Percentiles rank a stretch among this genome's conserved stretches.
Conservation (phyloP, 139 green algal species). For the Chlamydomonas incerta region DNA sequence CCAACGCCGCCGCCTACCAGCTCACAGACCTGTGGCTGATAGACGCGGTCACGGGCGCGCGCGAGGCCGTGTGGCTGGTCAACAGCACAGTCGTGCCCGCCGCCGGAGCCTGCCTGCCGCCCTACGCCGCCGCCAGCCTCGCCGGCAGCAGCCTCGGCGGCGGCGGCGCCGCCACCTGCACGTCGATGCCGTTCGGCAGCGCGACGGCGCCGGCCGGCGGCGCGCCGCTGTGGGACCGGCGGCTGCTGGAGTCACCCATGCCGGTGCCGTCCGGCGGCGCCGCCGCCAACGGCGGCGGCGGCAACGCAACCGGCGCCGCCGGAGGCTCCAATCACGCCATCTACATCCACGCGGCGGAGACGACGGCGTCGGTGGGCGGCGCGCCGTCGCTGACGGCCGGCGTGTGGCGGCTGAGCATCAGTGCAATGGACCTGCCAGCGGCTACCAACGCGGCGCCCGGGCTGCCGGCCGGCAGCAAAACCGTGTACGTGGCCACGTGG, state of each 20-base stretch:
- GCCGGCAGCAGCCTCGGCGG: neutral
- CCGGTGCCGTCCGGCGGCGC: no score
- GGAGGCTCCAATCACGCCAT: neutral
- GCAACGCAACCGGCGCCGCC: neutral
- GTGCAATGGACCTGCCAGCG: neutral
- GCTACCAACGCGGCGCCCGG: neutral
- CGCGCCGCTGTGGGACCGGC: conserved; percentile 20
- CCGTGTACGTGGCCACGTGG: conserved; percentile 1
- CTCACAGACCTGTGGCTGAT: conserved; percentile 35
- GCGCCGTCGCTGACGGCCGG: neutral
- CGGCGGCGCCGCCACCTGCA: neutral
- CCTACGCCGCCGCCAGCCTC: neutral
- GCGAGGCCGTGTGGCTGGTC: neutral
- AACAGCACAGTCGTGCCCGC: neutral
- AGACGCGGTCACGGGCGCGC: neutral
- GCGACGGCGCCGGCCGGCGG: neutral
- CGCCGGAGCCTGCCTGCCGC: neutral
- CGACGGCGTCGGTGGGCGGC: no score
- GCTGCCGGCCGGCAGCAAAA: neutral
- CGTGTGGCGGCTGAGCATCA: conserved; percentile 8
- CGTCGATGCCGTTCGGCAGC: neutral
- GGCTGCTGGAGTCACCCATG: conserved; percentile 2
- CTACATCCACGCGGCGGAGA: conserved; percentile 15
- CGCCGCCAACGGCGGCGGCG: neutral
- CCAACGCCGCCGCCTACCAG: conserved; percentile 8